These are phyloP conservation scores for Yamadazyma mexicana DNA, from an alignment of 1,139 yeast species.

Conservation along the genomic window DNA sequence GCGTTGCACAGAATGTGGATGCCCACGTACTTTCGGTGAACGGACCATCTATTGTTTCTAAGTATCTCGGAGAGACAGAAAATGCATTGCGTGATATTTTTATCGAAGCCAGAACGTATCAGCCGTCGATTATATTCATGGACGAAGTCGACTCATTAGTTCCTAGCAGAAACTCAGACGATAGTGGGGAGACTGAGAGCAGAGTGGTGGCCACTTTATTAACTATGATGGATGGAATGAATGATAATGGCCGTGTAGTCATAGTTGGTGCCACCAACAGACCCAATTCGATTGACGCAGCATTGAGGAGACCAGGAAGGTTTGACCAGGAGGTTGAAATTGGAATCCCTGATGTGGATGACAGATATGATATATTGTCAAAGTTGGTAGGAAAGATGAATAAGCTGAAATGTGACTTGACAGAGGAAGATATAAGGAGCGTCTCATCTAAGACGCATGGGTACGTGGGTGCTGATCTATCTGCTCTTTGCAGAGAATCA, in stretches of 20 bases:
- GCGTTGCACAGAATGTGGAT: conserved; percentile 68
- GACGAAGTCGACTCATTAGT: conserved; percentile 93
- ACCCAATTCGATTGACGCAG: conserved; percentile 72
- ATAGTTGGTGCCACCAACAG: conserved; percentile 82
- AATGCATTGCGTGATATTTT: conserved; percentile 77
- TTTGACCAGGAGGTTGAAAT: conserved; percentile 86
- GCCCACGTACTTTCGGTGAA: conserved; percentile 85
- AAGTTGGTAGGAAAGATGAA: conserved; percentile 66
- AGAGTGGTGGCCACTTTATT: conserved; percentile 86
- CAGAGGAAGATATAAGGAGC: conserved; percentile 49
- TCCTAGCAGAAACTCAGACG: conserved; percentile 79
- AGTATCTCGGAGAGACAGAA: conserved; percentile 93
- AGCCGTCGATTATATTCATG: conserved; percentile 83
- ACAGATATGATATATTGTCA: conserved; percentile 60
- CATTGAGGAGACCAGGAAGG: conserved; percentile 63
- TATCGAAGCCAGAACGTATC: conserved; percentile 77
- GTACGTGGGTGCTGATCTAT: conserved; percentile 80
- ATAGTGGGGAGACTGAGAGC: conserved; percentile 84
- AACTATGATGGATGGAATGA: conserved; percentile 89
- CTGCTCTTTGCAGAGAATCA: conserved; percentile 84
- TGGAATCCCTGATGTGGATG: conserved; percentile 73
- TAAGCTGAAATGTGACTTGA: conserved; percentile 51
- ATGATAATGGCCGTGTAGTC: conserved; percentile 66
- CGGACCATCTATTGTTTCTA: conserved; percentile 91
- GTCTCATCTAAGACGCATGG: conserved; percentile 67